Conservation (phyloP, 2,329 filamentous ascomycete species). For the Cladorrhinum sp. region DNA sequence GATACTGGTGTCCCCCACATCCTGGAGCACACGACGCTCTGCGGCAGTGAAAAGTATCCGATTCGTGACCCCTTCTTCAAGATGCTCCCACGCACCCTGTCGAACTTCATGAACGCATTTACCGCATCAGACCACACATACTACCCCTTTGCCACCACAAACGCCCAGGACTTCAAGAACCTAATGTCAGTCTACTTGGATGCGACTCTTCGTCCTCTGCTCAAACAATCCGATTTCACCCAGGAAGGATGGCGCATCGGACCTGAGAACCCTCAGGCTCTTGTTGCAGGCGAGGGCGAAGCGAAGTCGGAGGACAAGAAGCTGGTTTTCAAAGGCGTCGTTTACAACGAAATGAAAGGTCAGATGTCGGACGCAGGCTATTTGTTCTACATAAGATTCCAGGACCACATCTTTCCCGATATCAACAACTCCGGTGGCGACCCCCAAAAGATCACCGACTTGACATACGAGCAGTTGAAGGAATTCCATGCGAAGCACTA, state of each 20-base stretch:
- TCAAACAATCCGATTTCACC: constrained; percentile 88
- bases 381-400: constrained; percentile 91
- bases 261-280: constrained; percentile 75
- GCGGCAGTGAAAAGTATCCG: constrained; percentile 95
- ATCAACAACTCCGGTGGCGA: constrained; percentile 97
- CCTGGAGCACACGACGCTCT: constrained; percentile 93
- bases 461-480: constrained; percentile 86
- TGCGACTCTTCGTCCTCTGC: constrained; percentile 82
- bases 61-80: constrained; percentile 99
- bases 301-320: constrained; percentile 58
- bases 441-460: constrained; percentile 90
- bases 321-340: constrained; percentile 93
- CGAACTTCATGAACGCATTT: constrained; percentile 99
- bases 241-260: constrained; percentile 98
- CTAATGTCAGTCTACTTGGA: constrained; percentile 96
- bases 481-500: constrained; percentile 91
- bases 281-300: constrained; percentile 42
- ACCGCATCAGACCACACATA: constrained; percentile 95
- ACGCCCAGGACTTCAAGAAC: constrained; percentile 91
- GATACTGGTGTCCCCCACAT: constrained; percentile 96
- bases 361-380: constrained; percentile 98
- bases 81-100: constrained; percentile 97
- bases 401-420: constrained; percentile 88
- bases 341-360: constrained; percentile 99
- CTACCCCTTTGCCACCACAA: constrained; percentile 97